phyloP scores from a whole-genome alignment of 108 stramenopile genomes.

The Nannochloropsis granulata region DNA sequence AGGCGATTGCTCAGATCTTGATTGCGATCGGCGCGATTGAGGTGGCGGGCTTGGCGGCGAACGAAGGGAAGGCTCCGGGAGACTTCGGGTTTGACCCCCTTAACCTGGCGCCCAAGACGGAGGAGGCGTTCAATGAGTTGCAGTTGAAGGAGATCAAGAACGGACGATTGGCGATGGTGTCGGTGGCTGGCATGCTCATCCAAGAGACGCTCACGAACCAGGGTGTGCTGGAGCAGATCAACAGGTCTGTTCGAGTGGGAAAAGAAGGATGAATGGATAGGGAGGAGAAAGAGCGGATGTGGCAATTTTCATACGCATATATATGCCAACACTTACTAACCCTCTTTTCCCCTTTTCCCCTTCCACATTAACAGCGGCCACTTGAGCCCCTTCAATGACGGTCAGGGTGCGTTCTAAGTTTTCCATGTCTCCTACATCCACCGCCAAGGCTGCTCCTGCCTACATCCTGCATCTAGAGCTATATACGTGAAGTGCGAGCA shows the following conservation, averaged over 20 bases:
- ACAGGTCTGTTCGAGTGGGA: constrained; percentile 7
- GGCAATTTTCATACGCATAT: neutral
- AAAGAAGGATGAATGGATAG: neutral
- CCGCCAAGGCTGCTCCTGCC: too few relatives aligned
- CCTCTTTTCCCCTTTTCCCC: neutral
- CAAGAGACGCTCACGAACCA: constrained; percentile 54
- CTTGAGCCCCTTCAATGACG: constrained; percentile 19
- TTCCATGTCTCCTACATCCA: neutral
- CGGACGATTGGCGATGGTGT: constrained; percentile 84
- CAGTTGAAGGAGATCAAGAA: constrained; percentile 80
- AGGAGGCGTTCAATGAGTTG: neutral
- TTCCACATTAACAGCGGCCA: neutral
- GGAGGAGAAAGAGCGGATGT: too few relatives aligned
- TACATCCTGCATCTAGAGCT: too few relatives aligned
- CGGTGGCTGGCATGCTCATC: constrained; percentile 54
- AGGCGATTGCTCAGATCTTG: constrained; percentile 49
- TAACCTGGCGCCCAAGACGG: constrained; percentile 39
- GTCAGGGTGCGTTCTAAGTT: neutral
- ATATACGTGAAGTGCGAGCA: too few relatives aligned
- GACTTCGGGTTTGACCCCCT: constrained; percentile 73
- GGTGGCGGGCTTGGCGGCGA: constrained; percentile 33
- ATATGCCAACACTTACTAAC: neutral
- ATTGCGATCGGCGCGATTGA: constrained; percentile 57
- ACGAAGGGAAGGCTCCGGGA: constrained; percentile 28
- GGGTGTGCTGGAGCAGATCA: constrained; percentile 56